Evolutionary conservation across 2,329 filamentous ascomycete genomes (phyloP), one percentile per base, ranked within the genome.

Genomic region (Botryosphaeria dothidea): DNA sequence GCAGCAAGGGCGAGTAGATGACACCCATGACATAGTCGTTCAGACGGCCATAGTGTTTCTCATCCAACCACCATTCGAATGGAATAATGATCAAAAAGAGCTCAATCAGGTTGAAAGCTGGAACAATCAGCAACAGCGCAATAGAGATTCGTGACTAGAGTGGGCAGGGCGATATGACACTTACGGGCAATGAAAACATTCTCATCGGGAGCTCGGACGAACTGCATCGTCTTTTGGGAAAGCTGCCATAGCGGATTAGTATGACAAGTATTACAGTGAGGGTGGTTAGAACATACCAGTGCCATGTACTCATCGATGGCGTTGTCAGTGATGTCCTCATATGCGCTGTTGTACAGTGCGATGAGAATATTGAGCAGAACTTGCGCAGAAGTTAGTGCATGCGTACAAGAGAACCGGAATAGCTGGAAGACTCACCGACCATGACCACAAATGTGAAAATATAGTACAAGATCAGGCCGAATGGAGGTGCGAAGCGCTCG

Each of bases 361-460:
- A 99, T 98, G 65, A 99, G 87, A 71, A 99, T 92, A 77, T 99
- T 99, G 70, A 99, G 87, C 27, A 98, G 83, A 65, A 99, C 84
- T 60, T 15, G 19, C 7, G 11, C 17, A 34, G 11, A 8, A 45
- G 19, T 60, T 15, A 60, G 43, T n/a, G 11, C 3, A 21, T 3
- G 25, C 5, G 5, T 8, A 4, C 5, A 21, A 9, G 25, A 31
- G 25, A 31, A 3, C 7, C 17, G 3, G 19, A 17, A 23, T 13
- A 23, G 46, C 7, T 31, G 27, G 13, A 7, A 9, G 27, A 46
- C 56, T 60, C 34, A 60, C 56, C 56, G 68, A 95, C 93, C 90
- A 97, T 97, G 72, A 99, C 91, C 43, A 98, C 89, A 73, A 99
- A 99, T 19, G 94, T 96, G 78, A 97, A 99, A 74, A 96, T 87